Evolutionary conservation across 768 basidiomycete species (phyloP).

Genomic region (Crepidotus variabilis): DNA sequence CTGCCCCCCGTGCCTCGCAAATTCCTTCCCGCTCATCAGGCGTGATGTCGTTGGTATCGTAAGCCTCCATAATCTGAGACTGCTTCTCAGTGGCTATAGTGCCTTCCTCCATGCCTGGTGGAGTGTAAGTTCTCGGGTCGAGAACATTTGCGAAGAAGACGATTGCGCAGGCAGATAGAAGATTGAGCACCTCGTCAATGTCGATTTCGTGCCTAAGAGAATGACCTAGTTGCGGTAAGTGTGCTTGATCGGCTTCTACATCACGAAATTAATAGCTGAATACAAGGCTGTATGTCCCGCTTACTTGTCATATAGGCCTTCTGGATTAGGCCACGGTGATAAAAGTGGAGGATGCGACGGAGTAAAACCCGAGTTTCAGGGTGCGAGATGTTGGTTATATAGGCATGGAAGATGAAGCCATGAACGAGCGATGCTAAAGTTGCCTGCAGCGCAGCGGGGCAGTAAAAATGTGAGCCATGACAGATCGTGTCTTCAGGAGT

Average conservation of each 20-base stretch:
- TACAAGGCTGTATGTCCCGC: no score
- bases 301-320: not conserved
- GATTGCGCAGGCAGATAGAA: not conserved
- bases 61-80: not conserved
- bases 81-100: not conserved
- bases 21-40: not conserved
- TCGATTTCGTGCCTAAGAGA: no score
- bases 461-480: not conserved
- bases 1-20: not conserved
- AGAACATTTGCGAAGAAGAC: not conserved
- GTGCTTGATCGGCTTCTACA: not conserved
- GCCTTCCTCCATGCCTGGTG: not conserved
- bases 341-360: not conserved
- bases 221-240: not conserved
- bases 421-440: not conserved
- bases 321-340: not conserved
- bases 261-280: no score
- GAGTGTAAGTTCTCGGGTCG: not conserved
- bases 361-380: not conserved
- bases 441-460: not conserved
- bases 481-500: not conserved
- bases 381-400: not conserved
- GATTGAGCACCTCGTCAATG: not conserved
- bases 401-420: not conserved
- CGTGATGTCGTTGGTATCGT: not conserved